Base-by-base conservation (phyloP, 1,284 basidiomycete species). In the Microstroma glucosiphilum region DNA sequence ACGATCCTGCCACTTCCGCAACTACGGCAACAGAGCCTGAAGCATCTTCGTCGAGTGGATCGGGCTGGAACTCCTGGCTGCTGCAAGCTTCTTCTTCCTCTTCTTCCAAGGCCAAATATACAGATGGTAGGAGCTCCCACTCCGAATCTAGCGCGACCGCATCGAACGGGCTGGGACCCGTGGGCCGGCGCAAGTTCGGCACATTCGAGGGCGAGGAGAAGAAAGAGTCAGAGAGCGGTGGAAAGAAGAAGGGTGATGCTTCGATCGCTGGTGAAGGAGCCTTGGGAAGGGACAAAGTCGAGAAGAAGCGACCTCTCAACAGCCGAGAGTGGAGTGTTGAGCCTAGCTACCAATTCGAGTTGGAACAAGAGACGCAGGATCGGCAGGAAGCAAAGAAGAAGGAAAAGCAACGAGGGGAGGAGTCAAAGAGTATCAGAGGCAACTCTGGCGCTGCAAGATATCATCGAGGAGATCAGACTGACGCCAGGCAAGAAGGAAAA, bases 21-120 rank as follows among this genome's bases (percentile, higher is more conserved):
- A 6, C 17, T 21, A 19, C 21, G 25, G 6, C 51, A 25, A 6
- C 51, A 54, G 51, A 19, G 7, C n/a, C 25, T 17, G 21, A 15
- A 54, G 51, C 7, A 7, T 19, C 19, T 15, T 15, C 19, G 6
- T 25, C n/a, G 51, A 21, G 23, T 23, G 46, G 21, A 23, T 25
- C 19, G 51, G 51, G 51, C 19, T 54, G 51, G 51, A 26, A 54
- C 46, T 48, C 46, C 13, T 25, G 21, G 51, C 51, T 54, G 8
- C 51, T 54, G 6, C 43, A n/a, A 17, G 43, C 43, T 4, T 48
- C 43, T 17, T 3, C 43, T 43, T 43, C 41, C 43, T 48, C 43
- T 12, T 48, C 43, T n/a, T 48, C 43, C 43, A n/a, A 17, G 12
- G 43, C 6, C 43, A 17, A 17, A 12, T 12, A 21, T 21, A 48